phyloP scores from a whole-genome alignment of 495 filamentous ascomycete genomes.

The Cudoniella acicularis region DNA sequence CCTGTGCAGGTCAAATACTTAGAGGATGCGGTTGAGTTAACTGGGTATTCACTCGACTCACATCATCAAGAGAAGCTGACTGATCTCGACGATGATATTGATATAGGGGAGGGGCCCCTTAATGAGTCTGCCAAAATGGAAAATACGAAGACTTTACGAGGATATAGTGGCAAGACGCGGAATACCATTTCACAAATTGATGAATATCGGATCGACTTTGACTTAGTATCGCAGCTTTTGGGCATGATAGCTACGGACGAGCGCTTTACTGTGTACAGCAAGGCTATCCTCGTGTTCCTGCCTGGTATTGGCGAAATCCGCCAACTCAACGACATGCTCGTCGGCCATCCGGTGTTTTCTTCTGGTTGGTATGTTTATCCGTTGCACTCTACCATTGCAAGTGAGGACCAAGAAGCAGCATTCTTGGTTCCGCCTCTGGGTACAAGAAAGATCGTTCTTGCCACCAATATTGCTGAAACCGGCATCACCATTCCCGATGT shows the following conservation, averaged over 20 bases:
- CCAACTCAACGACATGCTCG: slow-evolving; percentile 75
- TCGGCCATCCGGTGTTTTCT: slow-evolving; percentile 66
- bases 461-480: slow-evolving; percentile 96
- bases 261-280: slow-evolving; percentile 67
- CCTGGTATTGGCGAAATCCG: slow-evolving; percentile 94
- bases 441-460: slow-evolving; percentile 83
- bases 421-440: slow-evolving; percentile 81
- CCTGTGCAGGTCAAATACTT: slow-evolving; percentile 84
- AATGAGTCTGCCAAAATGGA: slow-evolving; percentile 34
- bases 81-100: slow-evolving; percentile 53
- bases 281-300: slow-evolving; percentile 89
- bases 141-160: slow-evolving; percentile 45
- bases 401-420: slow-evolving; percentile 89
- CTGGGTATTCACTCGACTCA: slow-evolving; percentile 60
- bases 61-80: slow-evolving; percentile 38
- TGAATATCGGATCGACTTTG: slow-evolving; percentile 83
- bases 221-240: slow-evolving; percentile 72
- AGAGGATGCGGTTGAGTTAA: slow-evolving; percentile 86
- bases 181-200: slow-evolving; percentile 72
- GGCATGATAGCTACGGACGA: slow-evolving; percentile 65
- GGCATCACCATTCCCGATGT: slow-evolving; percentile 97
- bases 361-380: slow-evolving; percentile 74
- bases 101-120: slow-evolving; percentile 42
- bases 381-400: slow-evolving; percentile 92
- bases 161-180: slow-evolving; percentile 70